Percentiles rank a stretch among this genome's conserved stretches.
These are phyloP conservation scores for Nicotiana noctiflora DNA, from an alignment of 257 asterid species.

Conservation along the genomic window DNA sequence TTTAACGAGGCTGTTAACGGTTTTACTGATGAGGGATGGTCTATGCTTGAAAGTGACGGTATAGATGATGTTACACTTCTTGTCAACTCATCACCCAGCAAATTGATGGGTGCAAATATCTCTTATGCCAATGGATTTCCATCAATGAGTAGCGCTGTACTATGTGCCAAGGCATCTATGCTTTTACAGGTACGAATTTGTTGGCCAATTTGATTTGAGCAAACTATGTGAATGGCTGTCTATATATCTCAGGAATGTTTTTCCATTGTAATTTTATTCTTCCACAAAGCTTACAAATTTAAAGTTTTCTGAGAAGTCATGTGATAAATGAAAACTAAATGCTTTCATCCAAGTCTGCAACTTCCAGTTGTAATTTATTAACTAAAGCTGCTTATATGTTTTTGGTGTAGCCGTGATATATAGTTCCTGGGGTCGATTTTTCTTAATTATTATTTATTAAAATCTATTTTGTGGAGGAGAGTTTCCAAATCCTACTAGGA, in stretches of 20 bases:
- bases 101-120: conserved; percentile 59
- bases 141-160: conserved; percentile 61
- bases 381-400: neutral
- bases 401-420: neutral
- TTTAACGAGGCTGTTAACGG: conserved; percentile 97
- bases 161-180: conserved; percentile 97
- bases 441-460: neutral
- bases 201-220: neutral
- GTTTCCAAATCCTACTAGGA: neutral
- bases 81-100: conserved; percentile 77
- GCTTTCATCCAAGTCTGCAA: neutral
- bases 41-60: conserved; percentile 79
- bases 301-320: neutral
- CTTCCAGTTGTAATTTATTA: no score
- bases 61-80: conserved; percentile 87
- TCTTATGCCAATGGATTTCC: conserved; percentile 71
- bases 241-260: neutral
- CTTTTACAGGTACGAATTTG: conserved; percentile 59
- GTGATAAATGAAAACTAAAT: neutral
- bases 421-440: neutral
- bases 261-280: neutral
- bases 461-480: neutral
- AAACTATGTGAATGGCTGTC: neutral
- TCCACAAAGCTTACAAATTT: neutral
- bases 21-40: conserved; percentile 93